These are phyloP conservation scores for Massarina eburnea DNA, from an alignment of 2,329 filamentous ascomycete species.

Conservation along the genomic window DNA sequence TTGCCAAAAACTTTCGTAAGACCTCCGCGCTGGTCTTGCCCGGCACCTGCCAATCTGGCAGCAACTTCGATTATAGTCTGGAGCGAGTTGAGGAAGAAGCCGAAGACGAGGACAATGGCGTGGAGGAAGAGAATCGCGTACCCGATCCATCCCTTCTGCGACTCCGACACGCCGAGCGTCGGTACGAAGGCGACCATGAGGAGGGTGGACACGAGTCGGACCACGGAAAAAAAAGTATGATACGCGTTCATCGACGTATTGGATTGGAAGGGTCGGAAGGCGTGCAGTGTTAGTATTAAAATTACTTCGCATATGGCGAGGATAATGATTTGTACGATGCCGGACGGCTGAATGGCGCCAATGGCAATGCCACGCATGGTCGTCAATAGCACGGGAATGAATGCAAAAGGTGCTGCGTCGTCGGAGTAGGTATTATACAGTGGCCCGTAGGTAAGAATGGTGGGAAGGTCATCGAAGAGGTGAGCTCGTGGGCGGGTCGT, in stretches of 20 bases:
- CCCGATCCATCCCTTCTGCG: constrained; percentile 89
- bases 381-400: constrained; percentile 82
- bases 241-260: constrained; percentile 98
- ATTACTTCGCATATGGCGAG: constrained; percentile 94
- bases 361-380: constrained; percentile 87
- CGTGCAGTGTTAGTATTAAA: constrained; percentile 80
- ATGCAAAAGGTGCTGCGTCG: constrained; percentile 84
- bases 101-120: constrained; percentile 80
- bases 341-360: constrained; percentile 88
- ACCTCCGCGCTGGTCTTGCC: constrained; percentile 75
- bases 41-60: constrained; percentile 79
- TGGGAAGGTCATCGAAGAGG: constrained; percentile 90
- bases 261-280: constrained; percentile 85
- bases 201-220: constrained; percentile 69
- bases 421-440: constrained; percentile 98
- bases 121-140: constrained; percentile 89
- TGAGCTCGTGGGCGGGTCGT: constrained; percentile 79
- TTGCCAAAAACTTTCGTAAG: constrained; percentile 85
- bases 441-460: constrained; percentile 85
- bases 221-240: constrained; percentile 77
- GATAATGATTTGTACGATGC: constrained; percentile 88
- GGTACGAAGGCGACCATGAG: constrained; percentile 72
- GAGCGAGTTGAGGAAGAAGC: constrained; percentile 88
- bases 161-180: constrained; percentile 74
- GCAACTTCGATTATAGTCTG: constrained; percentile 89